phyloP scores from a whole-genome alignment of 352 stramenopile species.

The Albugo candida region DNA sequence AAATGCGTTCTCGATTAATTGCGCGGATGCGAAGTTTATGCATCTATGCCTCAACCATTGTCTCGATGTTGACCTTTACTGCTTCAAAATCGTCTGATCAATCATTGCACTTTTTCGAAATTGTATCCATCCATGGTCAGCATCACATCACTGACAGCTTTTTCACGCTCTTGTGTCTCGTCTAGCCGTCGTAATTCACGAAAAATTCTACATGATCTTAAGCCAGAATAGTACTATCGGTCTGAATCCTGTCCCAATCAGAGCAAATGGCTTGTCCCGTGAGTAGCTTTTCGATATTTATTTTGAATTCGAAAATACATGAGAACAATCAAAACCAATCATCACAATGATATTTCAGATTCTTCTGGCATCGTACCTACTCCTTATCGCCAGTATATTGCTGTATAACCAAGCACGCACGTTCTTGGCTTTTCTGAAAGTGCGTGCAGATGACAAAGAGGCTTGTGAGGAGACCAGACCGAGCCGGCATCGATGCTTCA shows the following conservation, averaged over 20 bases:
- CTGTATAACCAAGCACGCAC: too few species aligned
- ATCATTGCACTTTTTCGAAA: slow-evolving; percentile 10
- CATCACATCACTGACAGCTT: slow-evolving; percentile 60
- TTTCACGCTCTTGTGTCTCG: slow-evolving; percentile 65
- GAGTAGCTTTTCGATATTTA: too few species aligned
- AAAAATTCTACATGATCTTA: slow-evolving; percentile 39
- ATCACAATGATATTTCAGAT: slow-evolving; percentile 3
- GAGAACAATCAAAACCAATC: not conserved
- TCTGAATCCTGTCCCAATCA: too few species aligned
- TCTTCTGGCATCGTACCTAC: slow-evolving; percentile 1
- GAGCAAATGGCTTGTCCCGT: too few species aligned
- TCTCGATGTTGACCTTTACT: too few species aligned
- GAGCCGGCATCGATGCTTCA: slow-evolving; percentile 12
- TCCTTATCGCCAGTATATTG: too few species aligned
- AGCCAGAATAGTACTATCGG: too few species aligned
- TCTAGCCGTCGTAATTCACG: slow-evolving; percentile 51
- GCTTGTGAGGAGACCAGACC: too few species aligned
- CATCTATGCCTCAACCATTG: slow-evolving; percentile 49
- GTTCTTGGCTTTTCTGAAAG: too few species aligned
- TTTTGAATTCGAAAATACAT: not conserved
- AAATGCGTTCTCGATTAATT: slow-evolving; percentile 59
- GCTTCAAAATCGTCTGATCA: slow-evolving; percentile 8
- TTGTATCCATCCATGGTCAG: slow-evolving; percentile 16
- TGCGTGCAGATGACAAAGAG: too few species aligned
- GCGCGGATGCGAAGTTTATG: slow-evolving; percentile 37